phyloP scores from a whole-genome alignment of 768 basidiomycete species.

The Butyriboletus loyo region DNA sequence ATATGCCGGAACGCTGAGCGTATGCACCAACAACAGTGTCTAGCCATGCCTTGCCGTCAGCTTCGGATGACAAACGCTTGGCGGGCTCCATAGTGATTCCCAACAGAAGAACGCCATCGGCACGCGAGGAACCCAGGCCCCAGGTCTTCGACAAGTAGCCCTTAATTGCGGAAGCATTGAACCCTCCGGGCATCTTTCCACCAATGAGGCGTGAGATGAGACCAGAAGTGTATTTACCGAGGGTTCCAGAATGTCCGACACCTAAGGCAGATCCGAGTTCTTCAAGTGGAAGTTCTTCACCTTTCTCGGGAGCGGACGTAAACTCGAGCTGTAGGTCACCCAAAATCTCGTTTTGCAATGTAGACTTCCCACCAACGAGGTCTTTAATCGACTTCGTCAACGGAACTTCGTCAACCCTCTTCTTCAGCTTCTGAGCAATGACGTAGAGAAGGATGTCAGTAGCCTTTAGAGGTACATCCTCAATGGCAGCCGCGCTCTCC shows the following conservation, averaged over 20 bases:
- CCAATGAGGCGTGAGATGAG: constrained; percentile 90
- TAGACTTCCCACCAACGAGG: constrained; percentile 97
- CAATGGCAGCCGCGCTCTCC: constrained; percentile 69
- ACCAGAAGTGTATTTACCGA: constrained; percentile 92
- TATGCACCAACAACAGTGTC: constrained; percentile 82
- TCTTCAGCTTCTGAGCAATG: constrained; percentile 98
- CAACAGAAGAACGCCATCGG: constrained; percentile 86
- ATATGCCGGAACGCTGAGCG: constrained; percentile 86
- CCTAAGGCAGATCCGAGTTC: constrained; percentile 87
- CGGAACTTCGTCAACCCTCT: constrained; percentile 84
- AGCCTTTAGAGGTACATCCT: constrained; percentile 91
- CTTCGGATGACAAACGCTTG: constrained; percentile 88
- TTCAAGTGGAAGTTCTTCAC: constrained; percentile 93
- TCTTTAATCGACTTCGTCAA: constrained; percentile 96
- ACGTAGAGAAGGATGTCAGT: constrained; percentile 82
- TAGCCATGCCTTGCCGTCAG: constrained; percentile 91
- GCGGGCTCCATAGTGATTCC: constrained; percentile 92
- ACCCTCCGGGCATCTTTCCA: constrained; percentile 98
- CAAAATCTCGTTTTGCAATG: constrained; percentile 96
- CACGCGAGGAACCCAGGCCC: constrained; percentile 90
- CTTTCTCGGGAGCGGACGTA: constrained; percentile 93
- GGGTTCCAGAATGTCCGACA: constrained; percentile 75
- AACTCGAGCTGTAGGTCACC: constrained; percentile 98
- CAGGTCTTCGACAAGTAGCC: constrained; percentile 85
- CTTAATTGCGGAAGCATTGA: constrained; percentile 92